These are phyloP conservation scores for Sideroxylon spinosum DNA, from an alignment of 179 eudicot species.

Conservation along the genomic window DNA sequence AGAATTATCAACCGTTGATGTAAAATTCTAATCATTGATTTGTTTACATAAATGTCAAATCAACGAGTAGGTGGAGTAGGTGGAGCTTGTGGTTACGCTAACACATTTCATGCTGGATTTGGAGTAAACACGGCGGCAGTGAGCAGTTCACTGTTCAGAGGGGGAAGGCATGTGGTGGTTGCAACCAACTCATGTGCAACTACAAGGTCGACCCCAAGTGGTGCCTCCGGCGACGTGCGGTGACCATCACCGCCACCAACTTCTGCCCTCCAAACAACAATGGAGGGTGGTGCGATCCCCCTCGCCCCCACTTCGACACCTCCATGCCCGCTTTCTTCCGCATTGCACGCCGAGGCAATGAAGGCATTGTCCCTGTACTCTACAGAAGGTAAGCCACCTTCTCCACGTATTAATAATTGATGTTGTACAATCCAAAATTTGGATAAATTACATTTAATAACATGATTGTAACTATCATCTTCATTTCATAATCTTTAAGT, in stretches of 20 bases:
- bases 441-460: too few species aligned
- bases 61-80: too few species aligned
- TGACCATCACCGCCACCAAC: conserved; percentile 68
- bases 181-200: conserved; percentile 55
- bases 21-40: too few species aligned
- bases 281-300: conserved; percentile 76
- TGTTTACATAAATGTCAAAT: too few species aligned
- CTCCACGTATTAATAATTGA: too few species aligned
- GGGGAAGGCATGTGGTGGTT: conserved; percentile 71
- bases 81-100: conserved; percentile 77
- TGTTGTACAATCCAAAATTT: too few species aligned
- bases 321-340: conserved; percentile 57
- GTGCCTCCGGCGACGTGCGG: conserved; percentile 37
- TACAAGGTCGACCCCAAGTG: conserved; percentile 43
- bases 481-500: too few species aligned
- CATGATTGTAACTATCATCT: too few species aligned
- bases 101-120: conserved; percentile 57
- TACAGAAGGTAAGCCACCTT: conserved; percentile 39
- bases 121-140: conserved; percentile 61
- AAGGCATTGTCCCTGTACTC: conserved; percentile 61
- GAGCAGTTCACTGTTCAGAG: conserved; percentile 47
- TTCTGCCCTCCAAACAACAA: conserved; percentile 76
- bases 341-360: conserved; percentile 47
- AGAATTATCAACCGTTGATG: too few species aligned
- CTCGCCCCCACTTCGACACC: conserved; percentile 71